Evolutionary conservation across 176 grass and related monocot genomes (phyloP).

Genomic region (Oryza brachyantha): DNA sequence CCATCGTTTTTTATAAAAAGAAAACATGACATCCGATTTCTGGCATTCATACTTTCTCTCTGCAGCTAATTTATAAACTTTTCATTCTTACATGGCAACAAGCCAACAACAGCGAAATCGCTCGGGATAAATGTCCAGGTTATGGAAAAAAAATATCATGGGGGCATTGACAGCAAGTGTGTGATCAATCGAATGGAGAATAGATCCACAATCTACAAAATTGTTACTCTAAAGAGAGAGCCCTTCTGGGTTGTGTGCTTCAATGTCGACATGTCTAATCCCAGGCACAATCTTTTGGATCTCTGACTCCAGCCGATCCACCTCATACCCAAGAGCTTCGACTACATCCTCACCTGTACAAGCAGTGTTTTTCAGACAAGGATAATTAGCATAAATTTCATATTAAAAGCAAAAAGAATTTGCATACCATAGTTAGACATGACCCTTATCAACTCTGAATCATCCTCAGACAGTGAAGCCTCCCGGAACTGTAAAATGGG

Average conservation of each 20-base stretch:
- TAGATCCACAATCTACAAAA: slow-evolving; percentile 31
- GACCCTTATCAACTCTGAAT: slow-evolving; percentile 54
- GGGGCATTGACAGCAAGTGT: not conserved
- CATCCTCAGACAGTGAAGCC: slow-evolving; percentile 62
- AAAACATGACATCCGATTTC: not conserved
- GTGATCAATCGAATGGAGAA: slow-evolving; percentile 1
- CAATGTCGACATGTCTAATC: slow-evolving; percentile 91
- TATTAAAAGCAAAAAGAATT: not conserved
- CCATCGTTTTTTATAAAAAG: not conserved
- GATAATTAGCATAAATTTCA: not conserved
- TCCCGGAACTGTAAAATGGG: slow-evolving; percentile 67
- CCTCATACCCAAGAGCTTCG: slow-evolving; percentile 86
- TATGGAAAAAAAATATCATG: not conserved
- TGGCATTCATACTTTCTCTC: not conserved
- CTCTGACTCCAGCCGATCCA: slow-evolving; percentile 89
- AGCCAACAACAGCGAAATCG: not conserved
- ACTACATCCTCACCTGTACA: slow-evolving; percentile 87
- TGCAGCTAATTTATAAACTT: slow-evolving; percentile 5
- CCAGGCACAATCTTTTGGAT: slow-evolving; percentile 96
- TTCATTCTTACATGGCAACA: slow-evolving; percentile 10
- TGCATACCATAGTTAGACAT: slow-evolving; percentile 92
- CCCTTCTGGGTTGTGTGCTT: slow-evolving; percentile 92
- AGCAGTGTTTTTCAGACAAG: slow-evolving; percentile 19
- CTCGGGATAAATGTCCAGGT: not conserved
- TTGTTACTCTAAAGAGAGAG: slow-evolving; percentile 43